Evolutionary conservation across 2,329 filamentous ascomycete species (phyloP), one percentile per base, ranked within the genome.

Genomic region (Dactylellina haptotyla): DNA sequence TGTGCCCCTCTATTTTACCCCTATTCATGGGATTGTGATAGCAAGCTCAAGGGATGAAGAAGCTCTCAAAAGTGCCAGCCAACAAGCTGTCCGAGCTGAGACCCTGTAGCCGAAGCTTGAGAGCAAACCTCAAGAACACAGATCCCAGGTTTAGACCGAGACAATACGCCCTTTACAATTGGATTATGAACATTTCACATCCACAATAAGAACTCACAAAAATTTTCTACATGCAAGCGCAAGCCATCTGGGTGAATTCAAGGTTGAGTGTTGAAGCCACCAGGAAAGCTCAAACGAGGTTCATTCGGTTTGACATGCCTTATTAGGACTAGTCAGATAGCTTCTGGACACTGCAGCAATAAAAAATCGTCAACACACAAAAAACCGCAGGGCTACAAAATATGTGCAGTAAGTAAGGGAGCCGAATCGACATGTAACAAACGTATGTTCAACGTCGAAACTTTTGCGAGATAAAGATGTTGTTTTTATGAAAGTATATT

Each of bases 351-450:
- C 50, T 66, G 53, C 63, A 58, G 51, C 63, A 16, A 26, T 20
- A 25, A 14, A 37, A 61, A 71, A 43, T 41, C 32, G 45, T 64
- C 67, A 72, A 72, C 67, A 65, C 67, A 71, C 43, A 71, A 63
- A 71, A 71, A 62, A 62, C 65, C 58, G 43, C 66, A 71, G 54
- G 32, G 58, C 61, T 57, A 48, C 37, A 41, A 72, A 72, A 65
- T 63, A 72, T 65, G 53, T 43, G 46, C 59, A 72, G 50, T n/a
- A 72, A 9, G 67, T 61, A 64, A 72, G 59, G 58, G 57, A 45
- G 43, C 28, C 18, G 20, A 10, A 30, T 58, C 63, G 53, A 59
- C 53, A 58, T 67, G 63, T 67, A 26, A n/a, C n/a, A n/a, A 41
- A 72, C 53, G 32, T 18, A 59, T 34, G 58, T 59, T 59, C 30